Base-by-base conservation (phyloP, 305 asterid genomes). In the Plantago lanceolata region DNA sequence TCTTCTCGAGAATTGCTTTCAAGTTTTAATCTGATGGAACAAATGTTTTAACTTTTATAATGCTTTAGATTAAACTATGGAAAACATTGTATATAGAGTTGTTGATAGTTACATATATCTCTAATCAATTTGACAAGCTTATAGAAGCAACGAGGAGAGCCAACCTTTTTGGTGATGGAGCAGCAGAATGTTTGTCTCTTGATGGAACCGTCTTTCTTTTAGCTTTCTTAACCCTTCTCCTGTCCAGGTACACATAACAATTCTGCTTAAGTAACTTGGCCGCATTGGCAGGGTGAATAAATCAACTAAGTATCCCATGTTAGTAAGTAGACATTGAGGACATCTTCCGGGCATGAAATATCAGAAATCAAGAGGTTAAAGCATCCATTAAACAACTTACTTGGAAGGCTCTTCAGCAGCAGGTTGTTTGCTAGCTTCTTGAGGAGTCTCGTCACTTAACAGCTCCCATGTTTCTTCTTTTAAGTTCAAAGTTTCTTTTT, bases 401-500 rank as follows among this genome's bases (percentile, higher is more conserved):
- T 75, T 72, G 68, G 53, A 48, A 37, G 73, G 68, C 56, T 68
- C 74, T 50, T 56, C 69, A 51, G 73, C 48, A 57, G 67, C 68
- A 69, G 82, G 71, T 48, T 65, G 56, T 50, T 28, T 54, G 35
- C 61, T 57, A 1, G 63, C 71, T 65, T 37, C 68, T 65, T 69
- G 51, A 62, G 48, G 73, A 62, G 40, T 43, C 54, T 60, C 28
- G 24, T 75, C 73, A 44, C 47, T 68, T 48, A 69, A 31, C 52
- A 66, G 57, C 58, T 78, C 66, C 95, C 95, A 89, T 43, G 69
- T 82, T 78, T 89, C 90, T 71, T 67, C 77, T 43, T 47, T 67
- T 51, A 89, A 89, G 69, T 78, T 78, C 81, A 87, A 67, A 52
- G n/a, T 64, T 77, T 89, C 97, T 35, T 16, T 49, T 61, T 82